phyloP scores from a whole-genome alignment of 352 stramenopile species.

The Pythium chondricola region DNA sequence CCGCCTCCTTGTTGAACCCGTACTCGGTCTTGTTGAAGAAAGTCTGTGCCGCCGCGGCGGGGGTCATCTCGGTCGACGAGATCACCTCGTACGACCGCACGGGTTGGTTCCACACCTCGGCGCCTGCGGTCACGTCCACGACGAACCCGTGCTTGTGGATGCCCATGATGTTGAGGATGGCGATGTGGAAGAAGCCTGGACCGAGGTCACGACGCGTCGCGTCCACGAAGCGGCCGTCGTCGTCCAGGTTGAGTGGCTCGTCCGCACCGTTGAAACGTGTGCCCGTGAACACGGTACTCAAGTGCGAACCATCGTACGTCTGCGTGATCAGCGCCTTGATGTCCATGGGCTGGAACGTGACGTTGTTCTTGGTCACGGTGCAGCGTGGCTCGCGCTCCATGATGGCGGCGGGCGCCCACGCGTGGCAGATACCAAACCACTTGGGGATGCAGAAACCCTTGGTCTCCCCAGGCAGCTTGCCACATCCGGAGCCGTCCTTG shows the following conservation, averaged over 20 bases:
- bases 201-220: slow-evolving; percentile 16
- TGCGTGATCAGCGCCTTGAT: slow-evolving; percentile 26
- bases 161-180: slow-evolving; percentile 22
- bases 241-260: slow-evolving; percentile 4
- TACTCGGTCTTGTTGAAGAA: slow-evolving; percentile 22
- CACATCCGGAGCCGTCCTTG: slow-evolving; percentile 9
- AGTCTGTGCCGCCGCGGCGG: neutral
- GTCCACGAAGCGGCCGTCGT: slow-evolving; percentile 14
- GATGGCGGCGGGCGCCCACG: slow-evolving; percentile 20
- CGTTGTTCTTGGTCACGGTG: slow-evolving; percentile 17
- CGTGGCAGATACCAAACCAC: slow-evolving; percentile 24
- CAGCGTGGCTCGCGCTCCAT: slow-evolving; percentile 18
- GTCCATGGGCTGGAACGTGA: slow-evolving; percentile 19
- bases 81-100: slow-evolving; percentile 13
- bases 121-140: slow-evolving; percentile 8
- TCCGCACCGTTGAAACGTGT: slow-evolving; percentile 17
- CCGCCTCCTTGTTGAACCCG: slow-evolving; percentile 55
- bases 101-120: slow-evolving; percentile 21
- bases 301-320: slow-evolving; percentile 16
- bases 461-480: slow-evolving; percentile 4
- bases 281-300: slow-evolving; percentile 21
- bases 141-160: slow-evolving; percentile 14
- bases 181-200: slow-evolving; percentile 20
- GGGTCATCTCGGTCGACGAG: neutral
- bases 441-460: slow-evolving; percentile 15